Base-by-base conservation (phyloP, 2,329 filamentous ascomycete genomes). In the Didymella exigua region DNA sequence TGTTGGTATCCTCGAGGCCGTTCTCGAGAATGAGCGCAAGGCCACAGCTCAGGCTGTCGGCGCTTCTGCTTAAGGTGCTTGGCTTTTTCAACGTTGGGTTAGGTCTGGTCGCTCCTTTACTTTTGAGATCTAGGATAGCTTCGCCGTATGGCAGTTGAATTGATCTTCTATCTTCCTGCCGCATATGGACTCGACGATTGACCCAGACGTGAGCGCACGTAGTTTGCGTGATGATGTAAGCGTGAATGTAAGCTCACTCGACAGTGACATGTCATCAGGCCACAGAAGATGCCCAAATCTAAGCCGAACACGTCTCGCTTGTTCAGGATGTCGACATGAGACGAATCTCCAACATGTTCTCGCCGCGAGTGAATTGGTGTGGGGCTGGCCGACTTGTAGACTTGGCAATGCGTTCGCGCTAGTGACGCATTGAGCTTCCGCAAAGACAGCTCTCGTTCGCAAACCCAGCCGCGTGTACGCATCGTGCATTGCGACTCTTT, bases 21-120 rank as follows among this genome's bases (percentile, higher is more conserved):
- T 81, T 29, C 71, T 82, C 7, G 79, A 81, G 67, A 75, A 74
- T 49, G 79, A 81, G 69, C 72, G 73, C 47, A 67, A 73, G 54
- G 72, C 78, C 61, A 76, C 76, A 13, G 72, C 73, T 23, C 69
- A 76, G 58, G 76, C 75, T 59, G 75, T 79, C 40, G 77, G 75
- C 57, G 78, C 77, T 45, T 76, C 77, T 50, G 74, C 73, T 55
- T 75, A 63, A 57, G 37, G 13, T 3, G 31, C 23, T 30, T 6
- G 3, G 36, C 41, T 30, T 9, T 6, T 13, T 42, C 23, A 27
- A 31, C 9, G 18, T 36, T 43, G 47, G 24, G 24, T 34, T 42
- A 46, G 66, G 65, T 67, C 68, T 70, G 68, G 64, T 66, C 69
- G 59, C 68, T 72, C 69, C 18, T 70, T 70, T 10, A 21, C 38